Evolutionary conservation across 345 rosid species (phyloP), one percentile per base, ranked within the genome.

Genomic region (Salix viminalis): DNA sequence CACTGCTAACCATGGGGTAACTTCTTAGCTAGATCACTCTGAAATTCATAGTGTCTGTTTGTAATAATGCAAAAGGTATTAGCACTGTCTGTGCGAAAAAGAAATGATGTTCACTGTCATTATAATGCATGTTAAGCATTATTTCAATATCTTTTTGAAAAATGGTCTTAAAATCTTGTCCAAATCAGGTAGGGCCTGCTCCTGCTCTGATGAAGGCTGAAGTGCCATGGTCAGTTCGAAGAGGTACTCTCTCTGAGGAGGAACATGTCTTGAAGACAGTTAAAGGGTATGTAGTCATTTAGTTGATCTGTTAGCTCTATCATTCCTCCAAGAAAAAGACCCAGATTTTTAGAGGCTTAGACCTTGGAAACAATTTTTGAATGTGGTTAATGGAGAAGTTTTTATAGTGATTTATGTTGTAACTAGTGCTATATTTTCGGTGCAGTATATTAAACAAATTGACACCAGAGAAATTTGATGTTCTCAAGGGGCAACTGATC

Each of bases 391-490:
- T 16, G 36, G 19, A 65, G 10, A 15, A 30, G 68, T 75, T 58
- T 18, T 26, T 13, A 10, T 65, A 65, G 36, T 65, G 39, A 36
- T 15, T 65, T 65, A 30, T 16, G 41, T 26, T 81, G 62, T 58
- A 24, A 58, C 28, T 9, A 58, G 28, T 58, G 62, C 28, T 58
- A 62, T 67, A 68, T 71, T 54, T 64, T 70, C 41, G 65, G 19
- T 76, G 71, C 88, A 94, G 98, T 74, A 94, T 94, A 69, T 83
- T 94, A 83, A 94, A 94, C 86, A 94, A 94, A 84, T 79, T 92
- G 65, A 94, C 98, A 28, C 98, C 98, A 32, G 96, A 92, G 77
- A 94, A 94, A 83, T 94, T 89, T 84, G 98, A 90, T 84, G 79
- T 94, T 79, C 93, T 94, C 7, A 92, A 92, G 85, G 94, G 92